Evolutionary conservation across 352 stramenopile species (phyloP).

Genomic region (Blastocystis sp.): DNA sequence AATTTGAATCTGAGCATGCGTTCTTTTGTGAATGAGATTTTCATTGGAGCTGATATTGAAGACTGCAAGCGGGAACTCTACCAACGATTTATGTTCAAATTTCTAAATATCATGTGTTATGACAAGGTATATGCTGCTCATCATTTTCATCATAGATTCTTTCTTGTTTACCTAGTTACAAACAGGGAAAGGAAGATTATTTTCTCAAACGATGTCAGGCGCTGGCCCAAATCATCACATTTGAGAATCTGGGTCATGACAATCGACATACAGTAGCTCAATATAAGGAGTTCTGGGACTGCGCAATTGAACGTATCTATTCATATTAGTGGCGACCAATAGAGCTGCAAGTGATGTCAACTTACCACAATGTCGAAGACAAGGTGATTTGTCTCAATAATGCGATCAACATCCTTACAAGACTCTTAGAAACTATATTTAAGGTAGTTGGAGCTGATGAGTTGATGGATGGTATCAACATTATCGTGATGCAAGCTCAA

Average conservation of each 20-base stretch:
- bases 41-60: background rate
- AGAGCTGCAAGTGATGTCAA: constrained; percentile 44
- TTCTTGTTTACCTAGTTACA: constrained; percentile 12
- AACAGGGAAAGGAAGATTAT: background rate
- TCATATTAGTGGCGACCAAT: background rate
- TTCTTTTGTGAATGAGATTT: background rate
- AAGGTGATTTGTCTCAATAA: constrained; percentile 48
- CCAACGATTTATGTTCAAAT: background rate
- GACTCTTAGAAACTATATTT: constrained; percentile 50
- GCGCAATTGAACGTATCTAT: constrained; percentile 30
- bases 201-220: constrained; percentile 31
- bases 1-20: background rate
- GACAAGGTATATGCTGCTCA: background rate
- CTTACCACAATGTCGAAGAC: constrained; percentile 32
- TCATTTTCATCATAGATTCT: background rate
- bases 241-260: constrained; percentile 49
- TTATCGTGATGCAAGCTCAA: constrained; percentile 3
- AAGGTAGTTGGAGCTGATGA: constrained; percentile 39
- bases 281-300: constrained; percentile 57
- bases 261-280: constrained; percentile 44
- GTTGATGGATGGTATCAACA: constrained; percentile 48
- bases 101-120: constrained; percentile 37
- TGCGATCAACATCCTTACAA: constrained; percentile 45
- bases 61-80: background rate
- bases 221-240: constrained; percentile 30